Percentiles rank a stretch among this genome's conserved stretches.
These are phyloP conservation scores for Cochlearia excelsa DNA, from an alignment of 345 rosid genomes.

Conservation along the genomic window DNA sequence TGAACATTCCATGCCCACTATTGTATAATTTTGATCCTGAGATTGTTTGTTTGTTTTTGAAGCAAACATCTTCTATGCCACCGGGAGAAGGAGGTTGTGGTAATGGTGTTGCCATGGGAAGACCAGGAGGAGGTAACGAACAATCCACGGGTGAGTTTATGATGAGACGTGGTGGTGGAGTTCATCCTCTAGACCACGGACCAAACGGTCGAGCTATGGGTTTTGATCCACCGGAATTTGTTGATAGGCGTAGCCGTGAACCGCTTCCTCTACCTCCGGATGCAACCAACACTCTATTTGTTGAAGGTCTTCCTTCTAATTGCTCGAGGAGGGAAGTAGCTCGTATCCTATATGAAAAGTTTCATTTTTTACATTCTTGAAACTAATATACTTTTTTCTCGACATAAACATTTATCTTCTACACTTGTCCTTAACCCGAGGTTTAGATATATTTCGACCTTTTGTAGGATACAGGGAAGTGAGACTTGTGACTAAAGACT, in stretches of 20 bases:
- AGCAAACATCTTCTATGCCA: constrained; percentile 61
- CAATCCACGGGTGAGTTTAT: constrained; percentile 44
- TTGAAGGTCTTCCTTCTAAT: constrained; percentile 87
- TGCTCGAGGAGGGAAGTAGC: constrained; percentile 81
- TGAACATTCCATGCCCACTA: no score
- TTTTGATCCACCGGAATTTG: constrained; percentile 41
- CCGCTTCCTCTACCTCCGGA: constrained; percentile 69
- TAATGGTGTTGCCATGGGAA: constrained; percentile 46
- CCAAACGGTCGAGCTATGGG: constrained; percentile 52
- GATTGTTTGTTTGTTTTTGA: constrained; percentile 23
- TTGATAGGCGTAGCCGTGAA: constrained; percentile 54
- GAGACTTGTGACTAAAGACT: constrained; percentile 81
- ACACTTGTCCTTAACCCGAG: constrained; percentile 37
- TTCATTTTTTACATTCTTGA: background rate
- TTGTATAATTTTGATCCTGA: no score
- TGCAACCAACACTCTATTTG: constrained; percentile 77
- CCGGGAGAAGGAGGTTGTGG: constrained; percentile 57
- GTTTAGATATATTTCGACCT: constrained; percentile 82
- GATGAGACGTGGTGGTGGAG: constrained; percentile 47
- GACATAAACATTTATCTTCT: background rate
- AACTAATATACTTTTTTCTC: constrained; percentile 12
- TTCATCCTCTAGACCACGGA: constrained; percentile 41
- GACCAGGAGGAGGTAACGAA: constrained; percentile 39
- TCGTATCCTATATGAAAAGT: constrained; percentile 55
- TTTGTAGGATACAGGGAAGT: constrained; percentile 90